phyloP scores from a whole-genome alignment of 2,329 filamentous ascomycete species.

The Sporothrix pallida region DNA sequence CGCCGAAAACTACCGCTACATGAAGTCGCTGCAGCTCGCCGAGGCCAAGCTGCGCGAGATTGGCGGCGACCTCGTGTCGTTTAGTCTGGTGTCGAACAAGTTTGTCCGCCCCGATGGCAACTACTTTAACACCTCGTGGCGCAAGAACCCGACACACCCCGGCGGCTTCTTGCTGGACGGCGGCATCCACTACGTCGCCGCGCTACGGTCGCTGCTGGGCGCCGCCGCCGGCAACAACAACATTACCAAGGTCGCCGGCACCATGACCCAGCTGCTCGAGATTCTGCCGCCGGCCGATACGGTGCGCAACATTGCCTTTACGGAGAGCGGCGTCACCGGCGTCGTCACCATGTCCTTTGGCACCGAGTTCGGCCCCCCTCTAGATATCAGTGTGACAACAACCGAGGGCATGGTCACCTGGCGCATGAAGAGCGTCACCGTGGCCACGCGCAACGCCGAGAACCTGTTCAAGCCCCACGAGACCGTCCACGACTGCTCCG shows the following conservation, averaged over 20 bases:
- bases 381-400: constrained; percentile 42
- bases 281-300: constrained; percentile 71
- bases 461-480: constrained; percentile 11
- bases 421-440: constrained; percentile 39
- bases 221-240: constrained; percentile 44
- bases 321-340: constrained; percentile 40
- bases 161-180: constrained; percentile 79
- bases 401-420: constrained; percentile 43
- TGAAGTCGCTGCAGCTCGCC: constrained; percentile 39
- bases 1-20: constrained; percentile 74
- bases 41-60: constrained; percentile 39
- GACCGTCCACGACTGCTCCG: constrained; percentile 35
- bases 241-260: constrained; percentile 58
- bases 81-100: constrained; percentile 51
- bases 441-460: constrained; percentile 31
- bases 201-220: constrained; percentile 63
- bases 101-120: constrained; percentile 53
- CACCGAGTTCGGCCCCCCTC: constrained; percentile 43
- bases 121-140: constrained; percentile 61
- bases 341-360: constrained; percentile 43
- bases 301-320: constrained; percentile 58
- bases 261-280: constrained; percentile 59
- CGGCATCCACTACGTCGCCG: constrained; percentile 74
- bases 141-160: constrained; percentile 71
- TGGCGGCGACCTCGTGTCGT: constrained; percentile 44